Conservation (phyloP, 345 rosid genomes). For the Arabidopsis thaliana region TAIR10.1 NC_003076.8:1467501-1468000, state of each 20-base stretch:
- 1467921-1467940: background rate
- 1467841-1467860: slow-evolving; percentile 28
- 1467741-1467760: slow-evolving; percentile 30
- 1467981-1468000: background rate
- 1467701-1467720: background rate
- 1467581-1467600: no score
- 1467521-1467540: background rate
- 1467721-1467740: slow-evolving; percentile 18
- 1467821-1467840: slow-evolving; percentile 25
- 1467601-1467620: no score
- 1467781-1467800: slow-evolving; percentile 33
- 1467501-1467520: background rate
- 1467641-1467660: background rate
- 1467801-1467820: slow-evolving; percentile 8
- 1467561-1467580: no score
- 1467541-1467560: background rate
- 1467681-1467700: background rate
- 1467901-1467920: slow-evolving; percentile 5
- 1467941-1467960: slow-evolving; percentile 1
- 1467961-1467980: background rate
- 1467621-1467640: no score
- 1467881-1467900: slow-evolving; percentile 10
- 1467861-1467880: slow-evolving; percentile 26
- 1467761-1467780: slow-evolving; percentile 37
- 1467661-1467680: background rate